Evolutionary conservation across 306 rosid species (phyloP).

Genomic region (Prinsepia uniflora): DNA sequence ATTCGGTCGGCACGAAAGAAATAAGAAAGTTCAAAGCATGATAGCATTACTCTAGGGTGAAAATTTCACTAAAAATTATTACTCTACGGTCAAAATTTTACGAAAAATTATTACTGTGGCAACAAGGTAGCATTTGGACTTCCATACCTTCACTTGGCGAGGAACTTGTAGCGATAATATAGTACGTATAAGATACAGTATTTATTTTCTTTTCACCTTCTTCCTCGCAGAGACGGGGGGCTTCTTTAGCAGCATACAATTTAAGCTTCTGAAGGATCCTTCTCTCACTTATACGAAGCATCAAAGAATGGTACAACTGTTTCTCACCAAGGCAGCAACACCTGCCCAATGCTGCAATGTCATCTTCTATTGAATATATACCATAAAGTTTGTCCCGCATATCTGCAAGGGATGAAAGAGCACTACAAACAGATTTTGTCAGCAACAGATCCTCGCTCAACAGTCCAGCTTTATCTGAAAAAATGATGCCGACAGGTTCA

Average conservation of each 20-base stretch:
- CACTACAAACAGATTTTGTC: constrained; percentile 46
- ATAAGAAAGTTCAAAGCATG: no score
- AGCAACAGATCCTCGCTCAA: constrained; percentile 45
- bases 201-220: constrained; percentile 39
- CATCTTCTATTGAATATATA: constrained; percentile 52
- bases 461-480: constrained; percentile 29
- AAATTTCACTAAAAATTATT: neutral
- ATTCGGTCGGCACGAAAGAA: neutral
- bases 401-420: constrained; percentile 58
- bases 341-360: constrained; percentile 41
- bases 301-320: constrained; percentile 66
- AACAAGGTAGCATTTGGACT: neutral
- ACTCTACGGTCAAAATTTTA: neutral
- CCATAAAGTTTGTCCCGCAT: constrained; percentile 69
- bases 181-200: neutral
- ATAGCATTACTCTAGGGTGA: neutral
- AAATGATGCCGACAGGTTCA: constrained; percentile 34
- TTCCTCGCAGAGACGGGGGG: constrained; percentile 35
- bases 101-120: neutral
- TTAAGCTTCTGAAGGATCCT: constrained; percentile 59
- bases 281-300: constrained; percentile 71
- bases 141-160: neutral
- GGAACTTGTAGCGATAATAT: neutral
- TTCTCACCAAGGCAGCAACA: constrained; percentile 39
- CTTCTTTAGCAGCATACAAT: constrained; percentile 42